Evolutionary conservation across 306 rosid species (phyloP).

Genomic region (Vigna trinervia): DNA sequence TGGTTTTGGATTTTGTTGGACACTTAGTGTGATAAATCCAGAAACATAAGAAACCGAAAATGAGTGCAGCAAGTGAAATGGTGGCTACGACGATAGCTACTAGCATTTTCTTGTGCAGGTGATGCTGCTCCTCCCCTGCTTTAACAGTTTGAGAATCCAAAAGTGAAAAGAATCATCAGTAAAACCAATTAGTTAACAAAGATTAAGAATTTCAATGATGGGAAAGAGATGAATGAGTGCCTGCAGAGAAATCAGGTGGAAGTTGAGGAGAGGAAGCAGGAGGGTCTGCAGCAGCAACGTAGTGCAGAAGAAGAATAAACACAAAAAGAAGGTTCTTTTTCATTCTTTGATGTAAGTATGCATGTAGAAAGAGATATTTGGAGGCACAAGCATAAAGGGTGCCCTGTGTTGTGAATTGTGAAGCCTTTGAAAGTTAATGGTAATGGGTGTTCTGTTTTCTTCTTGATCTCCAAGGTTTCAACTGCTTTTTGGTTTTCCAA

Average conservation of each 20-base stretch:
- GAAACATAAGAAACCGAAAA: slow-evolving; percentile 51
- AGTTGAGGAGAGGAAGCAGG: slow-evolving; percentile 38
- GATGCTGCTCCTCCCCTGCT: slow-evolving; percentile 48
- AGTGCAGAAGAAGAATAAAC: slow-evolving; percentile 42
- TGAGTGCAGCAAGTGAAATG: slow-evolving; percentile 21
- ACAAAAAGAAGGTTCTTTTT: slow-evolving; percentile 55
- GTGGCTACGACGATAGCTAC: slow-evolving; percentile 53
- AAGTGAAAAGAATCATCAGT: background rate
- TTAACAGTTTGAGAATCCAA: slow-evolving; percentile 8
- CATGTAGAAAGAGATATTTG: slow-evolving; percentile 43
- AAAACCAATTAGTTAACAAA: background rate
- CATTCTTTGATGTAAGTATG: slow-evolving; percentile 29
- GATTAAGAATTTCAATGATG: slow-evolving; percentile 15
- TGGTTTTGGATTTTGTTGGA: slow-evolving; percentile 48
- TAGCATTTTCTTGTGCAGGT: slow-evolving; percentile 53
- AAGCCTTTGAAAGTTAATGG: slow-evolving; percentile 17
- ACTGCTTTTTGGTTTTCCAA: slow-evolving; percentile 4
- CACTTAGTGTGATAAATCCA: slow-evolving; percentile 62
- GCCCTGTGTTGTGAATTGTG: background rate
- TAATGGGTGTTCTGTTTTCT: background rate
- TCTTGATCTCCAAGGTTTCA: slow-evolving; percentile 43
- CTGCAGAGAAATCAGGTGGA: slow-evolving; percentile 58
- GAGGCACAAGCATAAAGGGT: background rate
- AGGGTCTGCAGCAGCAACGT: slow-evolving; percentile 45
- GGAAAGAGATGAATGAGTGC: slow-evolving; percentile 42